A percentile compares a stretch with the other conserved stretches of the same genome.
These are phyloP conservation scores for Liriodendron chinense DNA, from an alignment of 164 flowering plant species.

Conservation along the genomic window DNA sequence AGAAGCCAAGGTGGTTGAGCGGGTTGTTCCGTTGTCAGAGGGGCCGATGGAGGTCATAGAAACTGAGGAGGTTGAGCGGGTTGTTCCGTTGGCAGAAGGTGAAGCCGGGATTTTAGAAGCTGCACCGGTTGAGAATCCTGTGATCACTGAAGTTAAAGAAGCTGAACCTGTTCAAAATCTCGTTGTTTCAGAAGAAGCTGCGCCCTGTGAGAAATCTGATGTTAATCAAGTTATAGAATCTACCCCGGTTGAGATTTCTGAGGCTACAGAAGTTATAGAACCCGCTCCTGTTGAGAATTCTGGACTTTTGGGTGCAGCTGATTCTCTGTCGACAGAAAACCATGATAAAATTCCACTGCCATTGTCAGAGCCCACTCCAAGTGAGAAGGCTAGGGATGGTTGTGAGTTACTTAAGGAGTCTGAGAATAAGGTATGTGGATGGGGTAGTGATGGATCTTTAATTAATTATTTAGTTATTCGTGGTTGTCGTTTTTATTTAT, in stretches of 20 bases:
- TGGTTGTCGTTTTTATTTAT: not conserved
- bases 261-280: constrained; percentile 4
- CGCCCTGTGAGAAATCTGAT: not conserved
- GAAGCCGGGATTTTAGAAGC: not conserved
- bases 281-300: not conserved
- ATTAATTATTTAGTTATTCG: not conserved
- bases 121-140: not conserved
- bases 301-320: constrained; percentile 15
- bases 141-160: not conserved
- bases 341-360: constrained; percentile 12
- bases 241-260: constrained; percentile 8
- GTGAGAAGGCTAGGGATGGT: constrained; percentile 13
- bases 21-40: not conserved
- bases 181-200: not conserved
- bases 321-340: constrained; percentile 1
- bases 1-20: not conserved
- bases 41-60: not conserved
- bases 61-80: not conserved
- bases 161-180: not conserved
- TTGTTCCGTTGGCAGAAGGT: not conserved
- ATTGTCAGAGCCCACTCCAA: constrained; percentile 9
- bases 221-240: constrained; percentile 13
- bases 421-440: constrained; percentile 24
- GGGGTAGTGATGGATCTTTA: not conserved
- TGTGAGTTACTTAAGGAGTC: constrained; percentile 14